A percentile compares a stretch with the other conserved stretches of the same genome.
These are phyloP conservation scores for Yamadazyma kanchanaburiensis DNA, from an alignment of 1,139 yeast genomes.

Conservation along the genomic window DNA sequence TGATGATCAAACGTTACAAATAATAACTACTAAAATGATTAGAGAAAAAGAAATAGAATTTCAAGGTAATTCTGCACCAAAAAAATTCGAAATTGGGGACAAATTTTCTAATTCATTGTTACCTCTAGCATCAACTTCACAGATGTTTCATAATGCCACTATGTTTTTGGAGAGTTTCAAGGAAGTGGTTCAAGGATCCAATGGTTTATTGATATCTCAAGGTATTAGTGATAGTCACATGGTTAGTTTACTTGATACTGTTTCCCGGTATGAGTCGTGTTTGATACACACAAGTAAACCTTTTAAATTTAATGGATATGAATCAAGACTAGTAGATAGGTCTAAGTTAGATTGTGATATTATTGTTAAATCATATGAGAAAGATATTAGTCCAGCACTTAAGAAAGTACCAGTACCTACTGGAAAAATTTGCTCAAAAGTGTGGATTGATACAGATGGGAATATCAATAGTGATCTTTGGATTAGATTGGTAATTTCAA, in stretches of 20 bases:
- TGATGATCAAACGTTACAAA: slow-evolving; percentile 42
- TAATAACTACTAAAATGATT: slow-evolving; percentile 53
- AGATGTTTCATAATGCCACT: slow-evolving; percentile 45
- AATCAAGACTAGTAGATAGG: slow-evolving; percentile 60
- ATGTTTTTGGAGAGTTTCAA: slow-evolving; percentile 38
- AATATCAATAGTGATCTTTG: slow-evolving; percentile 57
- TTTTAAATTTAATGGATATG: slow-evolving; percentile 52
- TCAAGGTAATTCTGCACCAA: slow-evolving; percentile 41
- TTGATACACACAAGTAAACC: slow-evolving; percentile 54
- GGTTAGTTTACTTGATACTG: slow-evolving; percentile 48
- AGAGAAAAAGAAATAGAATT: slow-evolving; percentile 52
- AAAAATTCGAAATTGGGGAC: slow-evolving; percentile 60
- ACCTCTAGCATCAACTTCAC: slow-evolving; percentile 32
- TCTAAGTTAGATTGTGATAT: slow-evolving; percentile 64
- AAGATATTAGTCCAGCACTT: slow-evolving; percentile 1
- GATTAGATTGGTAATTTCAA: slow-evolving; percentile 49
- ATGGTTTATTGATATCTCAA: slow-evolving; percentile 58
- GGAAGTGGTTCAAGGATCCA: slow-evolving; percentile 34
- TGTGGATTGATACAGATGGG: slow-evolving; percentile 74
- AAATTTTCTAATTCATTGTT: slow-evolving; percentile 41
- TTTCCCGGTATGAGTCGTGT: slow-evolving; percentile 34
- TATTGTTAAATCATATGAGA: slow-evolving; percentile 18
- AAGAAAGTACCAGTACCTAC: slow-evolving; percentile 43
- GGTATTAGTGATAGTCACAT: slow-evolving; percentile 57
- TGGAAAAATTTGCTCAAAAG: slow-evolving; percentile 59